phyloP scores from a whole-genome alignment of 2,329 filamentous ascomycete genomes.

The Ophiostoma himal-ulmi region DNA sequence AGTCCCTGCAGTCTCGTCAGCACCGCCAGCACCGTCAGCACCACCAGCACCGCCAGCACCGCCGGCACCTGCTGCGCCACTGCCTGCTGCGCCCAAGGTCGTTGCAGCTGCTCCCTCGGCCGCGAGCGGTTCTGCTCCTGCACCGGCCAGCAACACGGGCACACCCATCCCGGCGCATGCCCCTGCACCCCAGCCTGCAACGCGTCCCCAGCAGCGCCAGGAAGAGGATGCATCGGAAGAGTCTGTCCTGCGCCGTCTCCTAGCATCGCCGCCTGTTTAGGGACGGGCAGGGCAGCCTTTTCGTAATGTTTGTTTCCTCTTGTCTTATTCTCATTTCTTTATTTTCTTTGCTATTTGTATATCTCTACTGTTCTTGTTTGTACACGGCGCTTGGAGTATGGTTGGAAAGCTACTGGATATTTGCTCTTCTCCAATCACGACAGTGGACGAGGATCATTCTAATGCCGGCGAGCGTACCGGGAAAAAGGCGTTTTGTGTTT shows the following conservation, averaged over 20 bases:
- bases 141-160: background rate
- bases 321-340: background rate
- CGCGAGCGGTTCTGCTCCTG: background rate
- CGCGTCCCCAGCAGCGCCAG: conserved; percentile 13
- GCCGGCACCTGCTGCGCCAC: background rate
- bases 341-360: background rate
- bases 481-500: conserved; percentile 10
- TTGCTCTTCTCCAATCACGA: conserved; percentile 9
- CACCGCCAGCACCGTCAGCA: background rate
- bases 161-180: conserved; percentile 14
- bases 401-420: background rate
- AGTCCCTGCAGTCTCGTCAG: background rate
- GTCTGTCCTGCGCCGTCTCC: conserved; percentile 15
- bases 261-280: conserved; percentile 12
- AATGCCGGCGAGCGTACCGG: conserved; percentile 7
- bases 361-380: background rate
- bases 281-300: background rate
- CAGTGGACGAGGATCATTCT: conserved; percentile 4
- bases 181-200: background rate
- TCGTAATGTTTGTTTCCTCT: background rate
- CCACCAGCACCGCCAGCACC: too few species aligned
- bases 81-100: background rate
- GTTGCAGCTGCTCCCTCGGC: background rate
- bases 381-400: background rate
- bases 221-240: conserved; percentile 21